Percentiles rank a stretch among this genome's conserved stretches.
phyloP scores from a whole-genome alignment of 306 rosid species.

The Leucaena leucocephala region DNA sequence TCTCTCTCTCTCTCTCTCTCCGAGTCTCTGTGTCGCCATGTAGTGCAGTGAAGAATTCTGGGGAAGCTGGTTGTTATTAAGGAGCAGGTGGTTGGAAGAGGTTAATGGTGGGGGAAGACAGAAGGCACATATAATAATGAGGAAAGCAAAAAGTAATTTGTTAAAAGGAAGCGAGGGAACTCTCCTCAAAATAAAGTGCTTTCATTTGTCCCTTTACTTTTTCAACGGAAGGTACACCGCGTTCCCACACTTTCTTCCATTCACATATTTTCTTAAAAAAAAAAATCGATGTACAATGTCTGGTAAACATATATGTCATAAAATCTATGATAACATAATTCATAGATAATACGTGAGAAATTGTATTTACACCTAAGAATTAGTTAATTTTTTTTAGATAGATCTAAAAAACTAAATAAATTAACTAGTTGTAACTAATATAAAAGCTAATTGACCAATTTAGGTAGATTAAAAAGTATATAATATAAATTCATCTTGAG shows the following conservation, averaged over 20 bases:
- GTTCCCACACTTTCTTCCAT: background rate
- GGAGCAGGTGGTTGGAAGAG: conserved; percentile 11
- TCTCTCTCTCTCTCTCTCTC: background rate
- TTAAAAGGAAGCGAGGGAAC: conserved; percentile 63
- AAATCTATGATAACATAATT: background rate
- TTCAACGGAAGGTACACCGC: conserved; percentile 34
- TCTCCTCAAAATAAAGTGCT: conserved; percentile 65
- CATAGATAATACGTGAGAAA: background rate
- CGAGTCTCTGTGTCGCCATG: background rate
- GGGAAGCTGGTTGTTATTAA: background rate
- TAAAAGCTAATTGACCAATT: no score
- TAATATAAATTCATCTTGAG: no score
- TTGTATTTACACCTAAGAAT: background rate
- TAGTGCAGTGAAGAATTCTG: conserved; percentile 8
- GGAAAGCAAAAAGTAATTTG: conserved; percentile 56
- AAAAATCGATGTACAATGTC: background rate
- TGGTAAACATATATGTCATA: background rate
- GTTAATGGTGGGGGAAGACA: conserved; percentile 46
- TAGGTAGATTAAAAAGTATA: no score
- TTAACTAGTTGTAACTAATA: no score
- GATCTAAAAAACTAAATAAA: no score
- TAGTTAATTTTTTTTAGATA: no score
- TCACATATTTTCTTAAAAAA: background rate
- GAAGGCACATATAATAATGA: conserved; percentile 47
- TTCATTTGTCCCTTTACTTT: conserved; percentile 50